Percentiles rank a stretch among this genome's conserved stretches.
Conservation (phyloP, 2,329 filamentous ascomycete species). For the Drechslerella dactyloides region DNA sequence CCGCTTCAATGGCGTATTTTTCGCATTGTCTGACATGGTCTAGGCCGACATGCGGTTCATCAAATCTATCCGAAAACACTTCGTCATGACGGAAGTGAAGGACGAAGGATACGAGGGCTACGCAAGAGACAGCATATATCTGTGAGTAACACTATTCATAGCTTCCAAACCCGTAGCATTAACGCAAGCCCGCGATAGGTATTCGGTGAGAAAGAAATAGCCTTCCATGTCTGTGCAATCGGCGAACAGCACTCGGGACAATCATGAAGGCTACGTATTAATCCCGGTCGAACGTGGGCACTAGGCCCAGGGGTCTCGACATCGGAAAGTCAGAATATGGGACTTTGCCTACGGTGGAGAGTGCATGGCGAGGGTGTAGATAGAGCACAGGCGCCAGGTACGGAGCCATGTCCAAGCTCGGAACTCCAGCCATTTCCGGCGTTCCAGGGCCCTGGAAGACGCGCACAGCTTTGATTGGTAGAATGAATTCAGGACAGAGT, state of each 20-base stretch:
- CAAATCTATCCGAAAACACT: slow-evolving; percentile 62
- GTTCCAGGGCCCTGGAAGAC: not conserved
- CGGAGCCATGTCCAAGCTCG: not conserved
- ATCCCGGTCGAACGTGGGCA: too few relatives aligned
- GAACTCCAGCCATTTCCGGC: not conserved
- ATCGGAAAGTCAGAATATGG: too few relatives aligned
- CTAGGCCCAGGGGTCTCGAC: too few relatives aligned
- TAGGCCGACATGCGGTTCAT: slow-evolving; percentile 63
- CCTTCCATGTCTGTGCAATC: too few relatives aligned
- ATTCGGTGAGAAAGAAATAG: slow-evolving; percentile 45
- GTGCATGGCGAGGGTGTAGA: too few relatives aligned
- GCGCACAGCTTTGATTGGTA: not conserved
- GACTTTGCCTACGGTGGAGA: too few relatives aligned
- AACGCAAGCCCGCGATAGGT: slow-evolving; percentile 12
- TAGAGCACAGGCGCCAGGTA: not conserved
- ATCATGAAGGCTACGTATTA: not conserved
- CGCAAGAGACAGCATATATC: slow-evolving; percentile 61
- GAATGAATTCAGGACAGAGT: not conserved
- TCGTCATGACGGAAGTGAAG: slow-evolving; percentile 61
- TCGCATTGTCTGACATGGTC: slow-evolving; percentile 17
- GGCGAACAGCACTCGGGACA: too few relatives aligned
- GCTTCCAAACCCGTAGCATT: not conserved
- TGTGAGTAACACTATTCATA: slow-evolving; percentile 58
- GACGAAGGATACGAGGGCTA: slow-evolving; percentile 62
- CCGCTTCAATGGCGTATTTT: not conserved